phyloP scores from a whole-genome alignment of 352 stramenopile genomes.

The Elongisporangium undulatum region DNA sequence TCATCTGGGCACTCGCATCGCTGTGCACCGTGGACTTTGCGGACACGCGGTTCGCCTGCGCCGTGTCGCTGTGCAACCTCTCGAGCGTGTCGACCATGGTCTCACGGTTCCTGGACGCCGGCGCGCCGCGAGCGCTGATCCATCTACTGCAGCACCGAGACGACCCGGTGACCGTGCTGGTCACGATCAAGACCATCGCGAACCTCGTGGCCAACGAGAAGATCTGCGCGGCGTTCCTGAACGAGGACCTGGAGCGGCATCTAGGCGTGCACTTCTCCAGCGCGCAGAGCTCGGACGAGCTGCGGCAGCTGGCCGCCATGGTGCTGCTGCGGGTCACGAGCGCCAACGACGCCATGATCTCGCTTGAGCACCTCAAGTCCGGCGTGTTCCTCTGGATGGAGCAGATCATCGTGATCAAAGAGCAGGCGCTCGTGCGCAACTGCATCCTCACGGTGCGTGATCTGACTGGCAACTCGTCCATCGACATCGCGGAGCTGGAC shows the following conservation, averaged over 20 bases:
- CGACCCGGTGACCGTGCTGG: constrained; percentile 34
- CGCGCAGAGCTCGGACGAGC: constrained; percentile 33
- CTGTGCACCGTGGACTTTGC: constrained; percentile 53
- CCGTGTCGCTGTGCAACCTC: constrained; percentile 75
- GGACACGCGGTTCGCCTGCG: constrained; percentile 54
- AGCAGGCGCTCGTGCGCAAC: constrained; percentile 66
- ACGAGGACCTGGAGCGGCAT: constrained; percentile 65
- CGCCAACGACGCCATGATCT: constrained; percentile 65
- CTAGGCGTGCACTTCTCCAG: constrained; percentile 50
- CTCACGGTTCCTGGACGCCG: constrained; percentile 61
- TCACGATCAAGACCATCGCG: constrained; percentile 68
- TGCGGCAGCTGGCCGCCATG: constrained; percentile 68
- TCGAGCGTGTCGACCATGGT: constrained; percentile 54
- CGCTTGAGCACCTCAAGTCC: constrained; percentile 50
- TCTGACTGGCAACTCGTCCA: constrained; percentile 49
- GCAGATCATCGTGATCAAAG: constrained; percentile 74
- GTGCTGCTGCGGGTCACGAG: constrained; percentile 66
- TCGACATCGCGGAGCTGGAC: constrained; percentile 51
- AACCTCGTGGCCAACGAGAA: constrained; percentile 78
- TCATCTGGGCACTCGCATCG: constrained; percentile 73
- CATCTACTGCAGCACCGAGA: constrained; percentile 45
- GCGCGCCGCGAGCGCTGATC: constrained; percentile 54
- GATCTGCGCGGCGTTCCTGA: constrained; percentile 64
- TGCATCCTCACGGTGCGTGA: constrained; percentile 76
- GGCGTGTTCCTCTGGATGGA: constrained; percentile 77